Percentiles rank a stretch among this genome's conserved stretches.
phyloP scores from a whole-genome alignment of 1,284 basidiomycete species.

The Irpex sp. region DNA sequence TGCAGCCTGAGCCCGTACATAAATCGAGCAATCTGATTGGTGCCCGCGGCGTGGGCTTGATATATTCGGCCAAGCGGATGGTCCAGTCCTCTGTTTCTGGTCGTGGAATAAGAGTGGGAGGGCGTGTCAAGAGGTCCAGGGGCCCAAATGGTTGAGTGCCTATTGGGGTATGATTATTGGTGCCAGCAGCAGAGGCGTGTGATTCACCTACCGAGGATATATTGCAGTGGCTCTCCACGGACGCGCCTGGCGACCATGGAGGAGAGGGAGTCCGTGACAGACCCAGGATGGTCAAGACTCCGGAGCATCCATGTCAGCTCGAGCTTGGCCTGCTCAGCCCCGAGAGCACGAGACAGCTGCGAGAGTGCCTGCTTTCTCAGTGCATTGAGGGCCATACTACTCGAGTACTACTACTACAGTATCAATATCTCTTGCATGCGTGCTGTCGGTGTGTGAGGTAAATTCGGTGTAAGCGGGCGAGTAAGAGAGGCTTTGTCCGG shows the following conservation, averaged over 20 bases:
- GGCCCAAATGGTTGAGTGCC: conserved; percentile 88
- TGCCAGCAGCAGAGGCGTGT: conserved; percentile 5
- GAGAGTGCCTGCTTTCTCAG: conserved; percentile 23
- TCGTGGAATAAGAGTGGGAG: conserved; percentile 86
- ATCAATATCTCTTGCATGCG: no score
- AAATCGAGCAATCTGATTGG: conserved; percentile 74
- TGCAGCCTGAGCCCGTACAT: conserved; percentile 88
- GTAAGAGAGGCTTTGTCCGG: conserved; percentile 12
- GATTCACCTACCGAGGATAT: conserved; percentile 70
- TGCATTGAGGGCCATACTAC: not conserved
- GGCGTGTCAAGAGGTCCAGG: conserved; percentile 63
- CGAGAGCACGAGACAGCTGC: conserved; percentile 35
- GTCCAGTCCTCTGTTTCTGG: conserved; percentile 90
- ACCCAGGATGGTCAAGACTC: conserved; percentile 21
- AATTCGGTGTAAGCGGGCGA: not conserved
- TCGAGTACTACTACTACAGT: no score
- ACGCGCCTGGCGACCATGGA: conserved; percentile 54
- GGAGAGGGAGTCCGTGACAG: conserved; percentile 28
- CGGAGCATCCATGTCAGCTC: conserved; percentile 67
- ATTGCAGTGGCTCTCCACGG: conserved; percentile 82
- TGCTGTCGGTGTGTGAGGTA: not conserved
- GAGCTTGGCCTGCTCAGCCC: conserved; percentile 40
- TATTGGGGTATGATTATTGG: conserved; percentile 26
- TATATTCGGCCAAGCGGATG: conserved; percentile 46
- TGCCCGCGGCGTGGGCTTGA: conserved; percentile 34